Evolutionary conservation across 2,329 filamentous ascomycete species (phyloP), one percentile per base, ranked within the genome.

Genomic region (Didymella segeticola): DNA sequence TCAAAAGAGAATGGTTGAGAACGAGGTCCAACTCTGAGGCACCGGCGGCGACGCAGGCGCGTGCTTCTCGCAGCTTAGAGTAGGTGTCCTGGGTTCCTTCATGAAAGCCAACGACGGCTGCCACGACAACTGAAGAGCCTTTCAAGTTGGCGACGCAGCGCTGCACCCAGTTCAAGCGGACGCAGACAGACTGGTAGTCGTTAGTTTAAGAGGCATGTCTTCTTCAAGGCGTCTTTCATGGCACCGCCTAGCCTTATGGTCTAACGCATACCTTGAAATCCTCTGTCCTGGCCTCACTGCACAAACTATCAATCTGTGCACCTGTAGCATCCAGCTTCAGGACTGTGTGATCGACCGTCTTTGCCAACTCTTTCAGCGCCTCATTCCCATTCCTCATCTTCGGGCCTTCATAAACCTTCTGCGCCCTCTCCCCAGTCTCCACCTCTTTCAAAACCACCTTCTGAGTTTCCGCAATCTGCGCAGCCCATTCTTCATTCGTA

Each of bases 21-120:
- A 87, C 84, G 66, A 86, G 79, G 64, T 86, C 84, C 27, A 86
- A 76, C 65, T 87, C 84, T 1, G 67, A 69, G 1, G 83, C 83
- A 17, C 84, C 83, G 15, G 77, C 73, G 8, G 67, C 61, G 29
- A 85, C 70, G 12, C 83, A 82, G 10, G 74, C 71, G 22, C 74
- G 72, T 0, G 82, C 79, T 71, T 86, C 83, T 17, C 67, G 68
- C n/a, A 81, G 71, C 65, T 85, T 86, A 26, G 77, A 70, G 3
- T 74, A 65, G 0, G 82, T 80, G 41, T 79, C 73, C 56, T 84
- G 74, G 0, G 81, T 85, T 11, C 84, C 84, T 64, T 86, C 83
- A 47, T 82, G 84, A 67, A 86, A 86, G 19, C 82, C 83, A 9
- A 86, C 77, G 5, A 86, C 84, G 59, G 81, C 83, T 37, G 83